Evolutionary conservation across 176 grass and related monocot genomes (phyloP), one percentile per base, ranked within the genome.

Genomic region (Triticum urartu): DNA sequence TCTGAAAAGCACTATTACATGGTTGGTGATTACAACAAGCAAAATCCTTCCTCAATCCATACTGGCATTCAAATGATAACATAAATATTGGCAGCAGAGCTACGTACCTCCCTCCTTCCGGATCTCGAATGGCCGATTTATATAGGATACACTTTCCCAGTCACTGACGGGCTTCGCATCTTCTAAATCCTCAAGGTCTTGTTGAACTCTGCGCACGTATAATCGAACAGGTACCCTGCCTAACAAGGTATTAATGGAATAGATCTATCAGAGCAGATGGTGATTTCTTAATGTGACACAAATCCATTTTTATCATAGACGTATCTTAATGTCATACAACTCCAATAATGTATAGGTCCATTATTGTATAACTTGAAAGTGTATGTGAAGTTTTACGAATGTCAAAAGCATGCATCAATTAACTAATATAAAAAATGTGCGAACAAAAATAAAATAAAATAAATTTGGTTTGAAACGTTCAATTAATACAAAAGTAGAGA

Each of bases 221-320:
- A 99, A 63, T 39, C 94, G 90, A 89, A 99, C 94, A 48, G 97
- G 97, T 64, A 96, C 91, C 87, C 94, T 99, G 87, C 92, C 97
- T 99, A 91, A 98, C 83, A 30, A 88, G 80, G 76, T 79, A 86
- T 75, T 81, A 80, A 76, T 73, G 63, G 43, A 81, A 88, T 67
- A 92, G 75, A 84, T 15, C 62, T 24, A 83, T 58, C 52, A 86
- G 18, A 28, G 12, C 21, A 76, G 54, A 42, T n/a, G 25, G 35
- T 54, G 5, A 76, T 77, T 52, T 61, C 68, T 24, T 42, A 50
- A 36, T 30, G 11, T 24, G 11, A 12, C 34, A 60, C 14, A 64
- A 39, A 58, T 75, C 28, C 38, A 78, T 72, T 78, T 58, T 58
- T 20, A 20, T 58, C 54, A 33, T n/a, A 42, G 43, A 63, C 1